Percentiles rank a stretch among this genome's conserved stretches.
Evolutionary conservation across 2,329 filamentous ascomycete species (phyloP).

Genomic region (Lasiodiplodia theobromae): DNA sequence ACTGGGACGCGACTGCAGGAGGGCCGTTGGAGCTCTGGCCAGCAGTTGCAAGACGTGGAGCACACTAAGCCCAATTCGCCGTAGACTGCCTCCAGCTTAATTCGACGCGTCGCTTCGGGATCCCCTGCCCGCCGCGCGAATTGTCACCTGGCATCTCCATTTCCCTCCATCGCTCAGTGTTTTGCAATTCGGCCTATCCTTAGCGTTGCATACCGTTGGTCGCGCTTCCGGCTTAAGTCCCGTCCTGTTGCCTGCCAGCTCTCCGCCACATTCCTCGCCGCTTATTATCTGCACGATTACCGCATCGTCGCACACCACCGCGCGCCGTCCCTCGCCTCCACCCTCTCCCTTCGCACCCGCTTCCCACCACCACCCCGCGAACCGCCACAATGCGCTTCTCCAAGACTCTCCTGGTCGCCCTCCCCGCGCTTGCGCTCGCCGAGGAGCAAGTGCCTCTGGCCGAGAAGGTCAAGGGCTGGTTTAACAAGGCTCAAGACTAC

Average conservation of each 20-base stretch:
- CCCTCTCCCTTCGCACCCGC: slow-evolving; percentile 9
- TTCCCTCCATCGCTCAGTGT: slow-evolving; percentile 8
- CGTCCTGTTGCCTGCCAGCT: slow-evolving; percentile 6
- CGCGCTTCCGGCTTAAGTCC: slow-evolving; percentile 10
- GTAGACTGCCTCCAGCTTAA: slow-evolving; percentile 20
- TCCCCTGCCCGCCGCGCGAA: slow-evolving; percentile 19
- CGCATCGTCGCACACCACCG: slow-evolving; percentile 27
- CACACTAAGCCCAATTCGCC: slow-evolving; percentile 6
- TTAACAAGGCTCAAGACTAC: slow-evolving; percentile 62
- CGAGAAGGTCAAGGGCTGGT: slow-evolving; percentile 64
- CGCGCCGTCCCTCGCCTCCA: slow-evolving; percentile 19
- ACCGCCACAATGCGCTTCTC: slow-evolving; percentile 27
- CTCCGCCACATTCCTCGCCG: slow-evolving; percentile 15
- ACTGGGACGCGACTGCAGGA: background rate
- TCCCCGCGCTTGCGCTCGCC: slow-evolving; percentile 57
- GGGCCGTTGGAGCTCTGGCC: slow-evolving; percentile 9
- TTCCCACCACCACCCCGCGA: background rate
- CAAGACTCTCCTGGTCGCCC: slow-evolving; percentile 58
- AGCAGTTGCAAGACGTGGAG: slow-evolving; percentile 9
- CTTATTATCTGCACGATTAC: slow-evolving; percentile 30
- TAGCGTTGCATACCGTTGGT: slow-evolving; percentile 17
- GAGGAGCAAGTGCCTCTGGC: slow-evolving; percentile 68
- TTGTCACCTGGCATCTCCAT: slow-evolving; percentile 24
- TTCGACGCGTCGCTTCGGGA: slow-evolving; percentile 26
- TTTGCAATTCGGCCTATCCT: slow-evolving; percentile 22